Conservation (phyloP, 1,284 basidiomycete genomes). For the Bjerkandera adusta region DNA sequence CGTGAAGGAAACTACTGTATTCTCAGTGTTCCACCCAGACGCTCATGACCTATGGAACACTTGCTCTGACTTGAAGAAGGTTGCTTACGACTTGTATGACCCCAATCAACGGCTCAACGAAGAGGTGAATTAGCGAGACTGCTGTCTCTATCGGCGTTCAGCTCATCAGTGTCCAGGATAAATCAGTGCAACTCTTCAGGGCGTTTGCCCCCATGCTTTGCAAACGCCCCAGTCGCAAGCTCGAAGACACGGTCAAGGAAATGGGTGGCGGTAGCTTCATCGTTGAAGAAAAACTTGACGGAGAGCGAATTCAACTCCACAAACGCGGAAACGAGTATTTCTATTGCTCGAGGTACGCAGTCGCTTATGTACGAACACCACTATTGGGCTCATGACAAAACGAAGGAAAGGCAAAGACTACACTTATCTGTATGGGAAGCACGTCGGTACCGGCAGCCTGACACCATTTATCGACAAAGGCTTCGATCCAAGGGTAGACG, state of each 20-base stretch:
- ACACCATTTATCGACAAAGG: slow-evolving; percentile 80
- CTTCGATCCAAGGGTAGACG: slow-evolving; percentile 73
- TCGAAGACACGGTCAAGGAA: slow-evolving; percentile 80
- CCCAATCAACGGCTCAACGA: slow-evolving; percentile 59
- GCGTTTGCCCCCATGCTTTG: slow-evolving; percentile 93
- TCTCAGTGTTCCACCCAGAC: slow-evolving; percentile 87
- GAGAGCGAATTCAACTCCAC: slow-evolving; percentile 92
- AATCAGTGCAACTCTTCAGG: slow-evolving; percentile 75
- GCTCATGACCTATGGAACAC: slow-evolving; percentile 91
- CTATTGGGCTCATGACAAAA: not conserved
- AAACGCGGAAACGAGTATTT: slow-evolving; percentile 86
- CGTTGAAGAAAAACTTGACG: slow-evolving; percentile 95
- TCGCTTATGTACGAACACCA: no score
- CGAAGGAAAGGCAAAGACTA: slow-evolving; percentile 90
- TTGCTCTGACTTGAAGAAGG: slow-evolving; percentile 90
- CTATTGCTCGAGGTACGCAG: slow-evolving; percentile 79
- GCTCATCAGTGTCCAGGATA: slow-evolving; percentile 52
- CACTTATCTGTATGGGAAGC: slow-evolving; percentile 87
- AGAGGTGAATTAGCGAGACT: slow-evolving; percentile 39
- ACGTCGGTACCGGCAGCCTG: slow-evolving; percentile 77
- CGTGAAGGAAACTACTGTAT: slow-evolving; percentile 86
- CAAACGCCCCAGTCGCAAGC: slow-evolving; percentile 75
- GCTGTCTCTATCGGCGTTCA: not conserved
- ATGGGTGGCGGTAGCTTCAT: slow-evolving; percentile 77
- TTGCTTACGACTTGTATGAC: slow-evolving; percentile 81